A percentile compares a stretch with the other conserved stretches of the same genome.
phyloP scores from a whole-genome alignment of 1,284 basidiomycete genomes.

The Microbotryum silenes-acaulis region DNA sequence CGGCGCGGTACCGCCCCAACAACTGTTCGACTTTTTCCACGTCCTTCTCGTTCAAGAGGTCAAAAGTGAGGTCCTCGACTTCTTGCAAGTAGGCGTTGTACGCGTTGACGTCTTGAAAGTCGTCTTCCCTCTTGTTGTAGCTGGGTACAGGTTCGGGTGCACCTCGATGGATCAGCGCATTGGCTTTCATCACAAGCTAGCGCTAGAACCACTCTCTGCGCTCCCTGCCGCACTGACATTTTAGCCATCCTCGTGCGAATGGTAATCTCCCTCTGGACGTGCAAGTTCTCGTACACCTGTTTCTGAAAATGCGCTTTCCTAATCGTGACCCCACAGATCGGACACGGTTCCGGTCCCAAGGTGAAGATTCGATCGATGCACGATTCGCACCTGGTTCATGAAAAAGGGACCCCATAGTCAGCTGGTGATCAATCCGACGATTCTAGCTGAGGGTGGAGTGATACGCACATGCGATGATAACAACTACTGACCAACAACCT shows the following conservation, averaged over 20 bases:
- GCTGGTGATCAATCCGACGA: neutral
- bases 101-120: conserved; percentile 70
- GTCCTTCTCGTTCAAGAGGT: conserved; percentile 87
- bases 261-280: conserved; percentile 92
- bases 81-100: conserved; percentile 97
- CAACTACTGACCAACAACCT: conserved; percentile 81
- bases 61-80: conserved; percentile 94
- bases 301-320: conserved; percentile 89
- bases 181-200: neutral
- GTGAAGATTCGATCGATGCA: conserved; percentile 97
- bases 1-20: conserved; percentile 66
- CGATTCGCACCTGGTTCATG: conserved; percentile 73
- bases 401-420: neutral
- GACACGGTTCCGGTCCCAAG: conserved; percentile 92
- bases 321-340: conserved; percentile 80
- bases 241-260: conserved; percentile 78
- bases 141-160: conserved; percentile 44
- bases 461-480: conserved; percentile 89
- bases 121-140: conserved; percentile 86
- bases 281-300: conserved; percentile 94
- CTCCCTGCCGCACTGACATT: conserved; percentile 49
- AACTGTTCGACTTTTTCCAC: conserved; percentile 74
- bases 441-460: neutral
- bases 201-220: neutral
- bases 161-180: neutral